phyloP scores from a whole-genome alignment of 73 alveolate genomes.

The Symbiodinium pilosum region DNA sequence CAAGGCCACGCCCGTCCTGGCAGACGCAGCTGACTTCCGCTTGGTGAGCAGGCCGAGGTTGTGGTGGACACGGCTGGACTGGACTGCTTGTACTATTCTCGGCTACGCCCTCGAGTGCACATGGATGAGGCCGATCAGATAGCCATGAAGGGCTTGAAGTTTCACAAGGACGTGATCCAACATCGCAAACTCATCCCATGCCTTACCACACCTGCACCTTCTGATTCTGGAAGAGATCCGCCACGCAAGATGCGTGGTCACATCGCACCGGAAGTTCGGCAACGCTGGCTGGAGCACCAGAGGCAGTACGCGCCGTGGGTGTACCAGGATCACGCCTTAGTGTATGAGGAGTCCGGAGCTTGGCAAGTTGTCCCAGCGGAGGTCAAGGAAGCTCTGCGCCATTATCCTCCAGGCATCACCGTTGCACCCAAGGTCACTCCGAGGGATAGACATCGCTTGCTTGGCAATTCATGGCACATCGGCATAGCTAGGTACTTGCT shows the following conservation, averaged over 20 bases:
- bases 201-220: background rate
- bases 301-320: slow-evolving; percentile 15
- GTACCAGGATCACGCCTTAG: background rate
- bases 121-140: background rate
- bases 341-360: background rate
- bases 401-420: background rate
- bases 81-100: too few species aligned
- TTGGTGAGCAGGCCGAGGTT: background rate
- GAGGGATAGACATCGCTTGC: background rate
- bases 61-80: background rate
- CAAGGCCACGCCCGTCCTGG: background rate
- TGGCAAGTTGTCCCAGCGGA: background rate
- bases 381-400: background rate
- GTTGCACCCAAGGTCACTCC: background rate
- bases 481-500: background rate
- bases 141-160: background rate
- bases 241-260: background rate
- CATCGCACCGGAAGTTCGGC: background rate
- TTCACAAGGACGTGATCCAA: background rate
- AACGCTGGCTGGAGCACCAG: background rate
- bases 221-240: background rate
- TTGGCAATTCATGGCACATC: background rate
- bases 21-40: background rate
- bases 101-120: too few species aligned
- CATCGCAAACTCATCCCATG: background rate